A percentile compares a stretch with the other conserved stretches of the same genome.
phyloP scores from a whole-genome alignment of 1,284 basidiomycete species.

The Microbotryomycetes sp. region DNA sequence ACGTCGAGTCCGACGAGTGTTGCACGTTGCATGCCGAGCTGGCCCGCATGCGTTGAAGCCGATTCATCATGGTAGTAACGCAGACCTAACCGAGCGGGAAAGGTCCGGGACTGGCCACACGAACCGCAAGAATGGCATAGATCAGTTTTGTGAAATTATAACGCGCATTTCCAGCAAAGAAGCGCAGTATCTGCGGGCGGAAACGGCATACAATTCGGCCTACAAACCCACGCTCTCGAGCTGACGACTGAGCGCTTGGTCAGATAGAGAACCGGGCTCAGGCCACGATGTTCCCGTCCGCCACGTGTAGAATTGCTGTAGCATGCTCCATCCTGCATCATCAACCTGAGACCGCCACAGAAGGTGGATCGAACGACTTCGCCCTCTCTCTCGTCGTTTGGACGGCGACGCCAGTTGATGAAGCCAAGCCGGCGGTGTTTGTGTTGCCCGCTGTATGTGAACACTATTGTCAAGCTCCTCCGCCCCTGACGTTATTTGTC shows the following conservation, averaged over 20 bases:
- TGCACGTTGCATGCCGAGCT: too few species aligned
- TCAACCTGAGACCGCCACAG: conserved; percentile 1
- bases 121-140: too few species aligned
- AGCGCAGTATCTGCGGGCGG: neutral
- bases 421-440: neutral
- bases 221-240: neutral
- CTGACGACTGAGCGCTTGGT: neutral
- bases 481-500: too few species aligned
- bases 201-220: neutral
- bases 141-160: neutral
- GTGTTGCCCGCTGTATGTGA: too few species aligned
- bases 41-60: too few species aligned
- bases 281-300: neutral
- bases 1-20: too few species aligned
- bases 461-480: too few species aligned
- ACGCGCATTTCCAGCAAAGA: neutral
- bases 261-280: neutral
- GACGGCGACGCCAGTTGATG: neutral
- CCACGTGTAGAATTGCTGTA: neutral
- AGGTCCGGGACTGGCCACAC: too few species aligned
- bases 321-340: neutral
- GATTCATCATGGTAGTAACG: too few species aligned
- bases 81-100: too few species aligned
- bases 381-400: neutral
- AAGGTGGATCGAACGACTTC: neutral